Evolutionary conservation across 1,284 basidiomycete species (phyloP), one percentile per base, ranked within the genome.

Genomic region (Pyrrhoderma lamaoense): DNA sequence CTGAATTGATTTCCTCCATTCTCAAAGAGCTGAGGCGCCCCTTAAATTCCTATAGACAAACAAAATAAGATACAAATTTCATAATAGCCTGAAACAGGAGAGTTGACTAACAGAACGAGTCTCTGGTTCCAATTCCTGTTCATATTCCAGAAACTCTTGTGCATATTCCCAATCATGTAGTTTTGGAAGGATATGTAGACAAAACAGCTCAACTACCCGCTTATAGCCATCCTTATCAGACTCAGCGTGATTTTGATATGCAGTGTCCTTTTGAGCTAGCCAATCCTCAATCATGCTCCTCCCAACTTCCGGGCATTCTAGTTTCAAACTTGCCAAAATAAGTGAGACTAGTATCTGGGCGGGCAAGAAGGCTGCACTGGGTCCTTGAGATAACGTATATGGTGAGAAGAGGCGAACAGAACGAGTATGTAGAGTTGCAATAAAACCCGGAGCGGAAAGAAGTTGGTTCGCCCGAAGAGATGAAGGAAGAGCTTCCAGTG

Each of bases 101-200:
- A 16, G 11, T 7, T 35, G 22, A 60, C 76, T 54, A 62, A 87
- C 87, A 69, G 75, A 68, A 62, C 79, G 71, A 45, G 64, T 68
- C 13, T 70, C 66, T 0, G 62, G 56, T n/a, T 71, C 58, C 21
- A 89, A 67, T 60, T 89, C 84, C 21, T 69, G 67, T 62, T 89
- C 87, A 58, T 85, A 84, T 45, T 76, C 70, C 54, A 90, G 59
- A 60, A 88, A 89, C 54, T 87, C 84, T 47, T 70, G 71, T 9
- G 82, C 83, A 60, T 88, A 86, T 22, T 83, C 79, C 87, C 87
- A 90, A 56, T 86, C 80, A 47, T 77, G 77, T 37, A 90, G 63
- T 40, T 77, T 76, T 0, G 86, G 83, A 22, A 90, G 66, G 23
- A 89, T 67, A 55, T 83, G 80, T 11, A 89, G 66, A 58, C 79